phyloP scores from a whole-genome alignment of 2,329 filamentous ascomycete genomes.

The Lojkania enalia region DNA sequence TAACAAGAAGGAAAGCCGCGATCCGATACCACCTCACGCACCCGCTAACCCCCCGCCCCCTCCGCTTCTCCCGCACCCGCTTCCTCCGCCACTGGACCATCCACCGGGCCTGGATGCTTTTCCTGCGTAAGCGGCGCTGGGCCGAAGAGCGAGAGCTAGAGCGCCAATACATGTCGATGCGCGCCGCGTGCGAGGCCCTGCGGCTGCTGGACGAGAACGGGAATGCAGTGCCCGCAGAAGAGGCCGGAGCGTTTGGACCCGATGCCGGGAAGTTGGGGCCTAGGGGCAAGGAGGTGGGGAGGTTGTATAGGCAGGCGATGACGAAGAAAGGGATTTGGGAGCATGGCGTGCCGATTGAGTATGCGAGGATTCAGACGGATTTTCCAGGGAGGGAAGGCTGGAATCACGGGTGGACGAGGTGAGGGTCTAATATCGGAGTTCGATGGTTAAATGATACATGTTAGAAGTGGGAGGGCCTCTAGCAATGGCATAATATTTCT shows the following conservation, averaged over 20 bases:
- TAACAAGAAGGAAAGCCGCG: constrained; percentile 48
- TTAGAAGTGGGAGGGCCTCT: no score
- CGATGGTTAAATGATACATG: no score
- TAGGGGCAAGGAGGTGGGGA: constrained; percentile 61
- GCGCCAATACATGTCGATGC: constrained; percentile 81
- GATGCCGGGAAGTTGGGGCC: constrained; percentile 30
- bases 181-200: constrained; percentile 82
- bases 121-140: constrained; percentile 69
- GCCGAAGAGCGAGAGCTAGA: constrained; percentile 71
- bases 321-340: constrained; percentile 85
- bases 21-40: constrained; percentile 74
- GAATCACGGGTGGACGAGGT: constrained; percentile 89
- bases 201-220: constrained; percentile 54
- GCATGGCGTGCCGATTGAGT: constrained; percentile 88
- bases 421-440: no score
- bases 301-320: constrained; percentile 85
- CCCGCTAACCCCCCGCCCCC: constrained; percentile 70
- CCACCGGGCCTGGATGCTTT: constrained; percentile 90
- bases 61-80: constrained; percentile 86
- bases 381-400: constrained; percentile 78
- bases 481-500: no score
- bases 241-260: constrained; percentile 59
- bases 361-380: constrained; percentile 82
- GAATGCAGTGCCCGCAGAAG: constrained; percentile 47
- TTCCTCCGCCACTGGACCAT: constrained; percentile 97